Evolutionary conservation across 2,329 filamentous ascomycete species (phyloP), one percentile per base, ranked within the genome.

Genomic region (Bipolaris victoriae): DNA sequence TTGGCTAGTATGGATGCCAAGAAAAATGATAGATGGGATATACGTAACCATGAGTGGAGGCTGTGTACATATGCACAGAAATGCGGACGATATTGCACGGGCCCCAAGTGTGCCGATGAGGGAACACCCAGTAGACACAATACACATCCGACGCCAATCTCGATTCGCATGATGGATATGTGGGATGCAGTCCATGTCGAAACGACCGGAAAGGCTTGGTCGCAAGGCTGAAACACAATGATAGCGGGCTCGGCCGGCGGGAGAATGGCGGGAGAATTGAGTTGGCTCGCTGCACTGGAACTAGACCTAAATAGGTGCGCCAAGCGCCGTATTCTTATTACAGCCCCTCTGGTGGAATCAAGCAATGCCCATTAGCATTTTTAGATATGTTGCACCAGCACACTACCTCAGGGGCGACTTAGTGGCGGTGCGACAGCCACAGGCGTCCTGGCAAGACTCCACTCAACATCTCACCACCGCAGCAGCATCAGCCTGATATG

Each of bases 301-400:
- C 22, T 43, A 43, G 13, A n/a, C 22, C 18, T 7, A 22, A 9
- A 22, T 4, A 2, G 43, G 22, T 7, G 5, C 18, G 43, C 43
- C 43, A 46, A 46, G 43, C 43, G 5, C n/a, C 29, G 29, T 46
- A 46, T 31, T 46, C 26, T 11, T 33, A 35, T 31, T 46, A 11
- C 26, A 16, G 43, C n/a, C 43, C 24, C 26, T 33, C 9, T n/a
- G 15, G 10, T 3, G 33, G n/a, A 20, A 33, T 9, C 43, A 46
- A 46, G 43, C 43, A 46, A 46, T 46, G 18, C 43, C 43, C 16
- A 33, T 45, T 33, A n/a, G 24, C 40, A 24, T 31, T 46, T 46
- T 9, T 20, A 20, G 7, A 31, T 33, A 11, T 29, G 9, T 6
- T 45, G n/a, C n/a, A 13, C 43, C 31, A 33, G 33, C 16, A 15